These are phyloP conservation scores for Clathrospora elynae DNA, from an alignment of 2,329 filamentous ascomycete species.

Conservation along the genomic window DNA sequence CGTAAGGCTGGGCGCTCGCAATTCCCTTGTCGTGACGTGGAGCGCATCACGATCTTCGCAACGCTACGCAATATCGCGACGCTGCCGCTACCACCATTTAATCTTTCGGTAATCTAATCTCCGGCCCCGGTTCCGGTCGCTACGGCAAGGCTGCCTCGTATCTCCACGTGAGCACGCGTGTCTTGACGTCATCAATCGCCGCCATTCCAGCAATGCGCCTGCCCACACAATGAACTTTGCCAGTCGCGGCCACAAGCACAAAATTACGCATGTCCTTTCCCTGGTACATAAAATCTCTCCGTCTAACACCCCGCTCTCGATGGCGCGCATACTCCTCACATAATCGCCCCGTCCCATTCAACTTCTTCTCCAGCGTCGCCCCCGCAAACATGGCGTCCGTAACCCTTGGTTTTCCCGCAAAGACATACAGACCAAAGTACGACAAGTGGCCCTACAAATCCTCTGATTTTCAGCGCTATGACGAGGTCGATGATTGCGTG, in stretches of 20 bases:
- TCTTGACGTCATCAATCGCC: slow-evolving; percentile 25
- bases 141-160: not conserved
- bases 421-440: slow-evolving; percentile 24
- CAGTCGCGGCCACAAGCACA: not conserved
- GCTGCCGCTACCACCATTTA: too few relatives aligned
- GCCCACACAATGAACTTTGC: not conserved
- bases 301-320: not conserved
- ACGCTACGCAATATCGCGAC: too few relatives aligned
- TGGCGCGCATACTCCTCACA: slow-evolving; percentile 12
- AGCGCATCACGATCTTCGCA: too few relatives aligned
- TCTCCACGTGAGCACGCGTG: slow-evolving; percentile 23
- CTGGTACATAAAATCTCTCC: not conserved
- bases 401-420: slow-evolving; percentile 14
- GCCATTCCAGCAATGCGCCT: slow-evolving; percentile 2
- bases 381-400: slow-evolving; percentile 13
- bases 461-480: slow-evolving; percentile 49
- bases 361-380: slow-evolving; percentile 20
- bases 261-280: slow-evolving; percentile 12
- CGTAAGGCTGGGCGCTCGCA: too few relatives aligned
- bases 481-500: slow-evolving; percentile 40
- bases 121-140: too few relatives aligned
- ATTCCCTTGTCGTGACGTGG: too few relatives aligned
- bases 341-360: slow-evolving; percentile 13
- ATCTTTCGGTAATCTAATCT: too few relatives aligned
- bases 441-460: slow-evolving; percentile 26